Evolutionary conservation across 352 stramenopile species (phyloP), one percentile per base, ranked within the genome.

Genomic region (Blastocystis sp.): DNA sequence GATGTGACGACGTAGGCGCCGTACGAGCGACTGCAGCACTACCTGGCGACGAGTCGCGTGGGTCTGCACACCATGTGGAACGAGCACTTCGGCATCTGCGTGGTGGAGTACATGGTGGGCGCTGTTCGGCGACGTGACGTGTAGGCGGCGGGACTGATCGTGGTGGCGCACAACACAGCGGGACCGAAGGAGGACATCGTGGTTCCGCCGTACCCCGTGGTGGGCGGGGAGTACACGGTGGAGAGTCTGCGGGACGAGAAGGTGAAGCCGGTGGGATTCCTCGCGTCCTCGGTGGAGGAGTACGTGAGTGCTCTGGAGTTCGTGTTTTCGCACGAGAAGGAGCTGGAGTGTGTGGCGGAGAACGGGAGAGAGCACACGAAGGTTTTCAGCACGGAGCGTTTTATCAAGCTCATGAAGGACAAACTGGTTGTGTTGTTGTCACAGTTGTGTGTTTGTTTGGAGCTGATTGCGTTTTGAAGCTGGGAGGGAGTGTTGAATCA

Each of bases 41-140:
- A 94, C 67, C 91, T 99, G 26, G 91, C 91, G 4, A 93, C 91
- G 55, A 93, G 95, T 80, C 94, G 93, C 9, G 94, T 99, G 26
- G 98, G 98, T 2, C 91, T 99, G 6, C 98, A 99, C 93, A 99
- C 97, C 19, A 99, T 99, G 98, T 98, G 96, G 93, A 98, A 99
- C 82, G 98, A 99, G 92, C 98, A 99, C 92, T 99, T 99, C 93
- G 98, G 98, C 9, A 99, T 99, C 91, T 96, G 96, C 67, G 96
- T 99, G 41, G 98, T 99, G 61, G 98, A 99, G 93, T 98, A 99
- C 96, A 98, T 99, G 96, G 95, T 92, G 31, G 39, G 29, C 62
- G 70, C 31, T 39, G 69, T 71, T 1, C 6, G 3, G 19, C 12
- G 3, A 19, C 26, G n/a, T 81, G 24, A 31, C 21, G 35, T 21